Base-by-base conservation (phyloP, 257 asterid genomes). In the Lithospermum erythrorhizon region DNA sequence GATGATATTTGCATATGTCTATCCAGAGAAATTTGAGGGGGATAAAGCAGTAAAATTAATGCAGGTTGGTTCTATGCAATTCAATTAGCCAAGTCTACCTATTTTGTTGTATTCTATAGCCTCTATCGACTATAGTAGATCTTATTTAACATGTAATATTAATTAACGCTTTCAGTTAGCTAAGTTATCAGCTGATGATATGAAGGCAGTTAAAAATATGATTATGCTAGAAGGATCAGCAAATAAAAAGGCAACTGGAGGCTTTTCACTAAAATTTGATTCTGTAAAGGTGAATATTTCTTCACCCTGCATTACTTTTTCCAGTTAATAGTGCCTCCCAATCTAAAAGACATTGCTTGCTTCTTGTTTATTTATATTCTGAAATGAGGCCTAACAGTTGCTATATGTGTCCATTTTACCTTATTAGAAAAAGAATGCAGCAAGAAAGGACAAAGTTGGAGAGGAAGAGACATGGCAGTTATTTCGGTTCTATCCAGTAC, bases 21-120 rank as follows among this genome's bases (percentile, higher is more conserved):
- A 79, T 80, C 99, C 99, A 35, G 99, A 93, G 51, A 93, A 89
- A 78, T 86, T 89, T 68, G 97, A 93, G 73, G 95, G 96, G 37
- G 95, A 91, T 79, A 84, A 93, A 79, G 95, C 87, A 61, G 45
- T 71, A 37, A 93, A 93, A 72, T 85, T 93, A 61, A 86, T 93
- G 99, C 99, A 93, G 97, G 99, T 93, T 64, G 60, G 73, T 72
- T n/a, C 59, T 35, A 37, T 21, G 21, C 6, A 27, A 64, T 48
- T 14, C 32, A 27, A 24, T 24, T 24, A 24, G 27, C 27, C 27
- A 24, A 27, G 6, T 27, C 32, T 27, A 21, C 9, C 9, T 56
- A 56, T 22, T 5, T 56, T 56, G n/a, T 22, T 25, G 62, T 70
- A 18, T n/a, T 56, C 49, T 18, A 41, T 41, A 14, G 49, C 49